phyloP scores from a whole-genome alignment of 345 rosid genomes.

The Bruguiera parviflora region DNA sequence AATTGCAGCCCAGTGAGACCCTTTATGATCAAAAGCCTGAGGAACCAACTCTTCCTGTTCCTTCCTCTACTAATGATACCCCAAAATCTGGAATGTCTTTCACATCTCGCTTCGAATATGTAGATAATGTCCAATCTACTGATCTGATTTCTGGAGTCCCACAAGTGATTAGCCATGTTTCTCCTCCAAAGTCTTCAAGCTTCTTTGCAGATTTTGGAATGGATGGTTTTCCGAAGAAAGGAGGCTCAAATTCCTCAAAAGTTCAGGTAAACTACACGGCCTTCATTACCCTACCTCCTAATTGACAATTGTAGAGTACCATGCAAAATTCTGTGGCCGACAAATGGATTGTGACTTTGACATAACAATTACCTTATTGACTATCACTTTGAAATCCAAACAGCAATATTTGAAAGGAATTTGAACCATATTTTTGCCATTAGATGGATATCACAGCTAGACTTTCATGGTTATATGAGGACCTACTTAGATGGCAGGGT shows the following conservation, averaged over 20 bases:
- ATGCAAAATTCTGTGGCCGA: background rate
- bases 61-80: constrained; percentile 47
- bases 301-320: background rate
- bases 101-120: constrained; percentile 88
- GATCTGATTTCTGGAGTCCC: constrained; percentile 54
- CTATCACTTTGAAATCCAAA: background rate
- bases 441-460: background rate
- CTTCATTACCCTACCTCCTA: background rate
- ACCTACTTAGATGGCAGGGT: too few species aligned
- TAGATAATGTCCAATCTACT: constrained; percentile 56
- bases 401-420: background rate
- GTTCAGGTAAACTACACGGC: constrained; percentile 45
- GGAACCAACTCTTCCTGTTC: constrained; percentile 58
- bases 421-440: background rate
- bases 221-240: constrained; percentile 70
- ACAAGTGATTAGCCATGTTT: constrained; percentile 77
- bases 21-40: constrained; percentile 98
- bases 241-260: constrained; percentile 60
- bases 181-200: constrained; percentile 87
- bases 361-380: background rate
- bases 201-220: constrained; percentile 89
- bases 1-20: constrained; percentile 70
- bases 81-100: constrained; percentile 50
- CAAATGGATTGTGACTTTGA: background rate
- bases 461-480: too few species aligned